Evolutionary conservation across 2,329 filamentous ascomycete species (phyloP), one percentile per base, ranked within the genome.

Genomic region (Arthroderma sp.): DNA sequence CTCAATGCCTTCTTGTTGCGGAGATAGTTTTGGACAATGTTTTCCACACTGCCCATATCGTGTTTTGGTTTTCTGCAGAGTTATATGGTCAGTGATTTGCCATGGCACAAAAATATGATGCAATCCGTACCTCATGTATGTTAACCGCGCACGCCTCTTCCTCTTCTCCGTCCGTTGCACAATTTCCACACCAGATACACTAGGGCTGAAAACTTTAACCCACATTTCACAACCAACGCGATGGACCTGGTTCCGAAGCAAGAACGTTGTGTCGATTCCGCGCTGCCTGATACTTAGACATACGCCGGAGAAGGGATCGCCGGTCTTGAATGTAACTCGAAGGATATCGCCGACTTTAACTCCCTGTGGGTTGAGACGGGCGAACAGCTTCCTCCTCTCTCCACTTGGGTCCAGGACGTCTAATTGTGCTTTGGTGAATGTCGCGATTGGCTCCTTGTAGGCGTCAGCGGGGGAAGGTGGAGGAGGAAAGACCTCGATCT

Each of bases 201-300:
- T 83, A 49, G 89, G 89, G 59, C 79, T 85, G 71, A 91, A 96
- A 47, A 96, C 73, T 73, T 98, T 98, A 67, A 84, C 87, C 81
- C 86, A 94, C 85, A 94, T 91, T 75, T 98, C 91, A 48, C 94
- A 85, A 49, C 85, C 85, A 5, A 93, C 78, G 55, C 84, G 78
- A 53, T 85, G 88, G 55, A 98, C 69, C 60, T 93, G 80, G 56
- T 89, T 89, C 46, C 91, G 77, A 48, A 98, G 72, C 48, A 94
- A 69, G 45, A 98, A 81, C 4, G 84, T 83, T 2, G 86, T 94
- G 67, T 96, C 89, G 48, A 91, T 77, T 48, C 87, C 87, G n/a
- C 83, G 75, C 44, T 86, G 75, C 45, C 88, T 83, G 61, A 98
- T 88, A 59, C 83, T 83, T 60, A 98, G 72, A 57, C 85, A 83